Conservation (phyloP, 129 eudicot genomes). For the Artemisia tridentata region DNA sequence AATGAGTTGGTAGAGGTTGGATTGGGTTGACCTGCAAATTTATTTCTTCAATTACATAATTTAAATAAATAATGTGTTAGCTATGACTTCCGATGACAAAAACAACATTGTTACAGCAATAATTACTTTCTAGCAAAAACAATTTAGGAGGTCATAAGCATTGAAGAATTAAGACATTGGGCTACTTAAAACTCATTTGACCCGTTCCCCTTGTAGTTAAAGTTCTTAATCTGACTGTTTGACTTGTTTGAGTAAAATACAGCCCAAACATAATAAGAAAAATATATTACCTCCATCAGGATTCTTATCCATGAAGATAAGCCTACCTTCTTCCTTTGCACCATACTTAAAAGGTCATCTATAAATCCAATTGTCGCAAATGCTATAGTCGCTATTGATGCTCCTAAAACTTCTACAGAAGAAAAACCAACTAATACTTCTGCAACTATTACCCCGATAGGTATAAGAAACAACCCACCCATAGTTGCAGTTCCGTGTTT, state of each 20-base stretch:
- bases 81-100: background rate
- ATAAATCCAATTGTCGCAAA: constrained; percentile 76
- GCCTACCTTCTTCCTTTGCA: constrained; percentile 42
- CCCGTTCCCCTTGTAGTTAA: background rate
- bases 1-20: background rate
- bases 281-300: constrained; percentile 63
- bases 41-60: background rate
- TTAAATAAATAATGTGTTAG: background rate
- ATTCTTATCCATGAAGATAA: constrained; percentile 51
- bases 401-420: constrained; percentile 75
- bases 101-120: background rate
- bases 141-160: background rate
- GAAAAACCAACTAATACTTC: constrained; percentile 68
- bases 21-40: background rate
- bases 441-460: constrained; percentile 74
- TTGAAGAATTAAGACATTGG: background rate
- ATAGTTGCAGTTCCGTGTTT: constrained; percentile 81
- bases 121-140: background rate
- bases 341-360: constrained; percentile 58
- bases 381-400: constrained; percentile 60
- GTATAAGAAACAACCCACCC: constrained; percentile 90
- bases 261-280: background rate
- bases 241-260: background rate
- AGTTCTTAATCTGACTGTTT: background rate
- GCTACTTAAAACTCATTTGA: background rate